phyloP scores from a whole-genome alignment of 2,329 filamentous ascomycete genomes.

The Escovopsis sp. region DNA sequence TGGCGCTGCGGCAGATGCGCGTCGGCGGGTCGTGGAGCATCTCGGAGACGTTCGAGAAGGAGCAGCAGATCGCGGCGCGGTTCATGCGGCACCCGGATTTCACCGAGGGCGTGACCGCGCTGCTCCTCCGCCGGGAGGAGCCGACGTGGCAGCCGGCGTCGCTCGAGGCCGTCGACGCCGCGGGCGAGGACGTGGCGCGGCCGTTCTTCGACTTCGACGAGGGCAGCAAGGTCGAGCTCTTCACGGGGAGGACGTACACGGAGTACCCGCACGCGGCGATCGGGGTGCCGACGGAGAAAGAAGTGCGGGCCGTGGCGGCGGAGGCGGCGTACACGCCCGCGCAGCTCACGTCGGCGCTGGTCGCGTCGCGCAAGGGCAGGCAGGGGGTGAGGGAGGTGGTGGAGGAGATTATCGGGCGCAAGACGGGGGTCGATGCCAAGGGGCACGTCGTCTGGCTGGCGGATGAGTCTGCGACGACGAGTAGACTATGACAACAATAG shows the following conservation, averaged over 20 bases:
- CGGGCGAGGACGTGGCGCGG: conserved; percentile 38
- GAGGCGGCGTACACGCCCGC: conserved; percentile 27
- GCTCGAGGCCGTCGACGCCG: conserved; percentile 47
- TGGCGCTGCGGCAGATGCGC: conserved; percentile 72
- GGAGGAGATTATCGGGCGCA: conserved; percentile 50
- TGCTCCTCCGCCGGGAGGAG: conserved; percentile 54
- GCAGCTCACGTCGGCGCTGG: conserved; percentile 49
- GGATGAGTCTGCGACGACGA: conserved; percentile 15
- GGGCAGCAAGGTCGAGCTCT: conserved; percentile 38
- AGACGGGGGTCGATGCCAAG: conserved; percentile 33
- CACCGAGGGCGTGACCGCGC: conserved; percentile 73
- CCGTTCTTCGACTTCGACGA: conserved; percentile 51
- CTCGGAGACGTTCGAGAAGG: conserved; percentile 67
- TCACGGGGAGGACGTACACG: conserved; percentile 47
- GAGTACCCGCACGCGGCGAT: conserved; percentile 61
- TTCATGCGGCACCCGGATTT: conserved; percentile 95
- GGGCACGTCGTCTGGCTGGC: conserved; percentile 28
- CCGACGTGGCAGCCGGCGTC: conserved; percentile 66
- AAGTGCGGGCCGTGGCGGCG: conserved; percentile 34
- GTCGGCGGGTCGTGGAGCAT: conserved; percentile 66
- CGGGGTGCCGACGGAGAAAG: conserved; percentile 58
- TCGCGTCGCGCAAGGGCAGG: conserved; percentile 44
- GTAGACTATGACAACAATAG: conserved; percentile 17
- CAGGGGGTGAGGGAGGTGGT: conserved; percentile 57
- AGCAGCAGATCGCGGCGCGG: conserved; percentile 67